Base-by-base conservation (phyloP, 768 basidiomycete species). In the Lactifluus rugatus region DNA sequence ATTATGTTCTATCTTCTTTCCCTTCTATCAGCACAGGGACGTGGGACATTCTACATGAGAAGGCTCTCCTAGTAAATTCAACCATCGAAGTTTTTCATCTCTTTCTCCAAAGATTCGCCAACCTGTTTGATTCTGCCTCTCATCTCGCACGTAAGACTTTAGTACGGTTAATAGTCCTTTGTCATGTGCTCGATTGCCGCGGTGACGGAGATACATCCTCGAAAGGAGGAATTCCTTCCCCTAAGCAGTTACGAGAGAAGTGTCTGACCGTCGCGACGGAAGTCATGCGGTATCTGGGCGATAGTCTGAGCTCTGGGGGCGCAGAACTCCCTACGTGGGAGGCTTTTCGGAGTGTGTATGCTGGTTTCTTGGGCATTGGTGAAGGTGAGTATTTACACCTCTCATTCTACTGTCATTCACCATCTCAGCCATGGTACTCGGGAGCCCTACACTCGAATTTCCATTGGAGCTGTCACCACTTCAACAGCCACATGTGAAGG, bases 181-280 rank as follows among this genome's bases (percentile, higher is more conserved):
- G 78, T 65, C 67, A 74, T 52, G 75, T 76, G 1, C 71, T 87
- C 36, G 84, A 85, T 60, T 68, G 76, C 32, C 89, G 87, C 82
- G 66, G 76, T 34, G 79, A 80, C 51, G 72, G 71, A n/a, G 71
- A 74, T 44, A 71, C 73, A 21, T 62, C 69, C n/a, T 64, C 60
- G 23, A 69, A 75, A 48, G 73, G 73, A 21, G 76, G 67, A 16
- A 66, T 76, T 45, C 70, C 74, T 26, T 72, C 75, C 13, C 85
- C 87, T 0, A 66, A 66, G 4, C 69, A 71, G 2, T 68, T 89
- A 62, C 80, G 76, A 65, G 70, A 74, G 34, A 78, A 74, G 58
- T 74, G 79, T 3, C 69, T 76, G 19, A 64, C 71, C 28, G 75
- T 77, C 17, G 68, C 78, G 23, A 70, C 75, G 5, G 70, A 71